These are phyloP conservation scores for Lenwebbia sp. DNA, from an alignment of 345 rosid genomes.

Conservation along the genomic window DNA sequence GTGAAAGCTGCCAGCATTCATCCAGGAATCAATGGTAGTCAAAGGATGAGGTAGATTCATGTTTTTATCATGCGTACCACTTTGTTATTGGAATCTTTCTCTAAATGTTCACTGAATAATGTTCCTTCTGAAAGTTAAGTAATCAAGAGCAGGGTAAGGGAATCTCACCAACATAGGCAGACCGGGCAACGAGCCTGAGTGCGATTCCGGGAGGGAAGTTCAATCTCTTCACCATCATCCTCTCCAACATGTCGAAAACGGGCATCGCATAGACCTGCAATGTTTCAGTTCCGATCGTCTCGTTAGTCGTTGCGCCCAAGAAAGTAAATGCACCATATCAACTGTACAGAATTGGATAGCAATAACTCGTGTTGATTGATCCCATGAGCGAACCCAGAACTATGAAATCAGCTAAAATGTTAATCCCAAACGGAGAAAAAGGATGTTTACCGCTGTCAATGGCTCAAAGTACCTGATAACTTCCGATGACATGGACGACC, in stretches of 20 bases:
- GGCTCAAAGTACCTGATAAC: constrained; percentile 52
- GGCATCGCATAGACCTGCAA: constrained; percentile 88
- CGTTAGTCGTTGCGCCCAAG: neutral
- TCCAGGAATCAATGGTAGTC: neutral
- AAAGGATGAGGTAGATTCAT: neutral
- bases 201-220: constrained; percentile 46
- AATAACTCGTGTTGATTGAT: neutral
- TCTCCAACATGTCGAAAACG: constrained; percentile 69
- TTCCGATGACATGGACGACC: constrained; percentile 87
- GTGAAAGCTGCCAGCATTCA: constrained; percentile 55
- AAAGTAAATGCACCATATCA: neutral
- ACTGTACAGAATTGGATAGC: neutral
- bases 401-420: neutral
- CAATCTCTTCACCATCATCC: constrained; percentile 35
- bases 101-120: neutral
- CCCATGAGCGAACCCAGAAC: neutral
- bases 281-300: neutral
- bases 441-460: neutral
- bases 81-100: neutral
- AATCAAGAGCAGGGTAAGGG: neutral
- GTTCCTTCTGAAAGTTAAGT: neutral
- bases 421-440: neutral
- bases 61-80: neutral
- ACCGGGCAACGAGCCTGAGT: constrained; percentile 57
- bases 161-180: constrained; percentile 75